Percentiles rank a stretch among this genome's conserved stretches.
Evolutionary conservation across 768 basidiomycete species (phyloP).

Genomic region (Pseudohyphozyma bogoriensis): DNA sequence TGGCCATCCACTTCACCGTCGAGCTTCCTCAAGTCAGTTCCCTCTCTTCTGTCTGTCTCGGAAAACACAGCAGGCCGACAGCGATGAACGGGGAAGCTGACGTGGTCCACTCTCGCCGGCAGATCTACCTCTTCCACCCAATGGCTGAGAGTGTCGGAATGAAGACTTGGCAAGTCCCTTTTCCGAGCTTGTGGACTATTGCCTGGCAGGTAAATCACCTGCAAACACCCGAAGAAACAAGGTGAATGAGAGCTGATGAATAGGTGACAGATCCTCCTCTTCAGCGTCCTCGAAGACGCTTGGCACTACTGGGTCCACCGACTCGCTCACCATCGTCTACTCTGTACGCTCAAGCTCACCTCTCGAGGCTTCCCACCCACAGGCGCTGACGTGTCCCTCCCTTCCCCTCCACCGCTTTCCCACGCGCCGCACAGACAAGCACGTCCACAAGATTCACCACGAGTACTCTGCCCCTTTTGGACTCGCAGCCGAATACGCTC

Average conservation of each 20-base stretch:
- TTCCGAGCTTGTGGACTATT: slow-evolving; percentile 52
- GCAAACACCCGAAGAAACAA: background rate
- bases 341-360: too few relatives aligned
- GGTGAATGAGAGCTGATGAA: background rate
- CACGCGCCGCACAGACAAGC: too few relatives aligned
- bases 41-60: background rate
- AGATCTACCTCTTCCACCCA: slow-evolving; percentile 40
- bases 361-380: too few relatives aligned
- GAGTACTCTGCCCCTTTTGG: slow-evolving; percentile 95
- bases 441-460: slow-evolving; percentile 58
- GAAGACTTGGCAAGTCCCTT: slow-evolving; percentile 85
- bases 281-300: slow-evolving; percentile 87
- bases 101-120: background rate
- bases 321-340: slow-evolving; percentile 32
- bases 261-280: slow-evolving; percentile 57
- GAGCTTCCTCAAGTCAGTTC: slow-evolving; percentile 55
- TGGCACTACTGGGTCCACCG: slow-evolving; percentile 65
- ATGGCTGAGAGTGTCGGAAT: slow-evolving; percentile 79
- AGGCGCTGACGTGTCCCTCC: too few relatives aligned
- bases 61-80: background rate
- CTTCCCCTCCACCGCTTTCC: too few relatives aligned
- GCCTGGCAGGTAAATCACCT: background rate
- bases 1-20: slow-evolving; percentile 90
- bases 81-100: background rate
- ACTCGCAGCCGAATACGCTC: slow-evolving; percentile 93